Percentiles rank a stretch among this genome's conserved stretches.
Evolutionary conservation across 1,284 basidiomycete species (phyloP).

Genomic region (Cryptococcus sp.): DNA sequence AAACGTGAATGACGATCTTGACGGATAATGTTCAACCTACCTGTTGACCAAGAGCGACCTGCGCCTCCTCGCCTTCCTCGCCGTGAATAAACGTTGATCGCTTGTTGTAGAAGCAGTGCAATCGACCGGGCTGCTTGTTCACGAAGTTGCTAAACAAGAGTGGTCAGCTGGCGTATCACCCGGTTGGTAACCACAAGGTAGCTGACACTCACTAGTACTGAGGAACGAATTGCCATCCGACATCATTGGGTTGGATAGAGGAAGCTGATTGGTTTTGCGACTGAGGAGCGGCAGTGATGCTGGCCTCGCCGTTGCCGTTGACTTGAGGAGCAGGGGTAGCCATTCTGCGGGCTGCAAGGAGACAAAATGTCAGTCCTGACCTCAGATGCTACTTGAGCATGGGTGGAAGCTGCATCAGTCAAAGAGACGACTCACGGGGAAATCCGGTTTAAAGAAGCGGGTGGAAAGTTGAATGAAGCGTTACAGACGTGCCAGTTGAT

Average conservation of each 20-base stretch:
- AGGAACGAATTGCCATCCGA: constrained; percentile 95
- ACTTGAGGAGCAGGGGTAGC: constrained; percentile 26
- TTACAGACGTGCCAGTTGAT: no score
- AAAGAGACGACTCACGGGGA: no score
- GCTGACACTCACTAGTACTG: constrained; percentile 72
- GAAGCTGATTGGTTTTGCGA: constrained; percentile 21
- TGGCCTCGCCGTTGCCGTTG: constrained; percentile 42
- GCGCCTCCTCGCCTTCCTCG: constrained; percentile 90
- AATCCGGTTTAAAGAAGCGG: no score
- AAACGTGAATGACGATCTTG: background rate
- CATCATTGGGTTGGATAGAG: constrained; percentile 54
- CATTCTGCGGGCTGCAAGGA: constrained; percentile 24
- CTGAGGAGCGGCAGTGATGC: constrained; percentile 24
- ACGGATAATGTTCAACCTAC: constrained; percentile 56
- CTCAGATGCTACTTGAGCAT: no score
- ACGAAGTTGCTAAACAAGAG: constrained; percentile 70
- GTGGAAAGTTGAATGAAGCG: no score
- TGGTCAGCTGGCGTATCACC: constrained; percentile 13
- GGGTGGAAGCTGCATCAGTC: no score
- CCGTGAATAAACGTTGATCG: constrained; percentile 94
- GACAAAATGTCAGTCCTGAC: no score
- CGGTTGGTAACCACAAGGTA: no score
- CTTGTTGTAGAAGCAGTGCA: constrained; percentile 99
- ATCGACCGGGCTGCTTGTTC: constrained; percentile 92
- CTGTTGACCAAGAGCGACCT: constrained; percentile 84